phyloP scores from a whole-genome alignment of 345 rosid genomes.

The Eutrema heterophyllum region DNA sequence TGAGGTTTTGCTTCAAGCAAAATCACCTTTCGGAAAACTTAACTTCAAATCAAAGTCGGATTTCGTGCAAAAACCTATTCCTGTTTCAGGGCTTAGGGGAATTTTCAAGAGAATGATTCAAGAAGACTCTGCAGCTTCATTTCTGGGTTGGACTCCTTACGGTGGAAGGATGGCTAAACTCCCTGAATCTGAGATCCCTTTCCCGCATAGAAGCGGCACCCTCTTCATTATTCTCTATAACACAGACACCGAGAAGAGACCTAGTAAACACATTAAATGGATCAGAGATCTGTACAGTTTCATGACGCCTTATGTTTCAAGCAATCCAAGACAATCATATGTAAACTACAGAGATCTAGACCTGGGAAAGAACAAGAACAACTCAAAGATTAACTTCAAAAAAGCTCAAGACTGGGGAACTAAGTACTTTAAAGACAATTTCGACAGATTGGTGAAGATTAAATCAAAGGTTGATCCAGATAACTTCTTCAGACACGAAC shows the following conservation, averaged over 20 bases:
- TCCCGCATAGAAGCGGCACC: constrained; percentile 52
- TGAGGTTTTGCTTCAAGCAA: constrained; percentile 38
- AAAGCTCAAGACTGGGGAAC: constrained; percentile 40
- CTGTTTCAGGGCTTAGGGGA: neutral
- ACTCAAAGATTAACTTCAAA: constrained; percentile 5
- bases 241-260: constrained; percentile 15
- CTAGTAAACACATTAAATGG: constrained; percentile 34
- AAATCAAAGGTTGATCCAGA: constrained; percentile 38
- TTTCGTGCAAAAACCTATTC: constrained; percentile 24
- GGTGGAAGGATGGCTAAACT: constrained; percentile 60
- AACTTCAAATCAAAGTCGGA: constrained; percentile 21
- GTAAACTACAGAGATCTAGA: constrained; percentile 64
- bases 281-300: constrained; percentile 36
- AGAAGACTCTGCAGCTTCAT: neutral
- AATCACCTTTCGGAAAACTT: constrained; percentile 19
- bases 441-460: constrained; percentile 30
- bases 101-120: neutral
- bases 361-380: constrained; percentile 40
- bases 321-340: constrained; percentile 41
- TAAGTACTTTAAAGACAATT: constrained; percentile 33
- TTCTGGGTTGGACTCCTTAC: constrained; percentile 41
- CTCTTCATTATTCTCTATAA: constrained; percentile 45
- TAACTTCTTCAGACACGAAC: constrained; percentile 40
- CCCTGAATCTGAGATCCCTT: constrained; percentile 37
- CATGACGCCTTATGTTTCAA: constrained; percentile 54